phyloP scores from a whole-genome alignment of 2,329 filamentous ascomycete species.

The Zymoseptoria pseudotritici region DNA sequence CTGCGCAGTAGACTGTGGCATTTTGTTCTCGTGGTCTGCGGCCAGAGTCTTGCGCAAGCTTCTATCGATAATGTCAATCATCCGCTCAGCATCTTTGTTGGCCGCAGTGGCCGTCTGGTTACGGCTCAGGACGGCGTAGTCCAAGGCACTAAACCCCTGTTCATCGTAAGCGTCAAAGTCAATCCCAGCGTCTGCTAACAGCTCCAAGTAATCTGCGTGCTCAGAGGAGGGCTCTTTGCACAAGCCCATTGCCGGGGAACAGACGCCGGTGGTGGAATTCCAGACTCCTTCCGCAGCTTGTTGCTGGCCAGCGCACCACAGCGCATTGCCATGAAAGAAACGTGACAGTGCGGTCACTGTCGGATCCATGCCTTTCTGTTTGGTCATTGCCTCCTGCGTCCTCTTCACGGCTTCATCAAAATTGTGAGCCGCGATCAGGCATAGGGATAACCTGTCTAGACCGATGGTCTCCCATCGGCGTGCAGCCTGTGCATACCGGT shows the following conservation, averaged over 20 bases:
- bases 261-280: background rate
- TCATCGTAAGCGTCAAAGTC: constrained; percentile 29
- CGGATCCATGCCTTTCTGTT: background rate
- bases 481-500: no score
- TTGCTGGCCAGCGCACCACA: background rate
- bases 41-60: background rate
- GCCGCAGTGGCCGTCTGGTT: constrained; percentile 14
- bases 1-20: background rate
- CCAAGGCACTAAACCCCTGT: constrained; percentile 33
- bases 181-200: constrained; percentile 29
- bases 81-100: constrained; percentile 11
- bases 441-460: background rate
- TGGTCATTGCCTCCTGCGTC: background rate
- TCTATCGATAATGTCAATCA: background rate
- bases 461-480: background rate
- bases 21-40: background rate
- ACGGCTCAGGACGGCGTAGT: constrained; percentile 32
- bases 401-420: background rate
- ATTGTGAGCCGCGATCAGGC: background rate
- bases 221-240: constrained; percentile 35
- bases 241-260: constrained; percentile 31
- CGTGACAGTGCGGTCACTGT: constrained; percentile 2
- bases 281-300: background rate
- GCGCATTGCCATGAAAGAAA: constrained; percentile 7
- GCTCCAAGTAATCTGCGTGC: constrained; percentile 28